phyloP scores from a whole-genome alignment of 2,329 filamentous ascomycete species.

The Phymatotrichopsis omnivora region DNA sequence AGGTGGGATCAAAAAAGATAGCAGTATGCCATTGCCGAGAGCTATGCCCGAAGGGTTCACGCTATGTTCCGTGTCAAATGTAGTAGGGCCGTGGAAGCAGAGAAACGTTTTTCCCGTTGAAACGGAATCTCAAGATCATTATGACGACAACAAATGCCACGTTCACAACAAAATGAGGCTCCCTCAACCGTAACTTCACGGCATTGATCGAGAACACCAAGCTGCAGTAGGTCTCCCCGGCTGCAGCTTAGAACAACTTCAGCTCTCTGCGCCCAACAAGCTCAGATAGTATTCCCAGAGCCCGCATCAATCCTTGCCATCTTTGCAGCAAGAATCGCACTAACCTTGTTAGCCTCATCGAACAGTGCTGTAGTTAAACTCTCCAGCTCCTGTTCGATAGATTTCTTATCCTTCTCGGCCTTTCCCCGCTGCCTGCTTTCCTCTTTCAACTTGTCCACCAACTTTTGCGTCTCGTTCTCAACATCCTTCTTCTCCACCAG shows the following conservation, averaged over 20 bases:
- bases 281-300: not conserved
- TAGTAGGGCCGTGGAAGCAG: too few relatives aligned
- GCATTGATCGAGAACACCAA: too few relatives aligned
- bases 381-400: constrained; percentile 87
- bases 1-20: not conserved
- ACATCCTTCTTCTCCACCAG: constrained; percentile 64
- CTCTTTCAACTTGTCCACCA: constrained; percentile 50
- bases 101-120: too few relatives aligned
- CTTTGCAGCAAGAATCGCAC: constrained; percentile 23
- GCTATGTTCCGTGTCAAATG: too few relatives aligned
- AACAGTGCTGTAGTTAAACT: constrained; percentile 86
- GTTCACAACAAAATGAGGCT: too few relatives aligned
- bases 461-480: constrained; percentile 58
- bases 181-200: too few relatives aligned
- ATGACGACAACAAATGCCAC: too few relatives aligned
- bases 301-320: not conserved
- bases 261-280: not conserved
- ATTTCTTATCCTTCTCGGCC: constrained; percentile 69
- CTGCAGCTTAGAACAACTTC: too few relatives aligned
- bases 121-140: too few relatives aligned
- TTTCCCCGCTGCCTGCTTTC: constrained; percentile 56
- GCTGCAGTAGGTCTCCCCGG: too few relatives aligned
- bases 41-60: too few relatives aligned
- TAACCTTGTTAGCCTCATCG: constrained; percentile 83
- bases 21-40: too few relatives aligned